Evolutionary conservation across 148 eudicot species (phyloP).

Genomic region (Cornus florida): DNA sequence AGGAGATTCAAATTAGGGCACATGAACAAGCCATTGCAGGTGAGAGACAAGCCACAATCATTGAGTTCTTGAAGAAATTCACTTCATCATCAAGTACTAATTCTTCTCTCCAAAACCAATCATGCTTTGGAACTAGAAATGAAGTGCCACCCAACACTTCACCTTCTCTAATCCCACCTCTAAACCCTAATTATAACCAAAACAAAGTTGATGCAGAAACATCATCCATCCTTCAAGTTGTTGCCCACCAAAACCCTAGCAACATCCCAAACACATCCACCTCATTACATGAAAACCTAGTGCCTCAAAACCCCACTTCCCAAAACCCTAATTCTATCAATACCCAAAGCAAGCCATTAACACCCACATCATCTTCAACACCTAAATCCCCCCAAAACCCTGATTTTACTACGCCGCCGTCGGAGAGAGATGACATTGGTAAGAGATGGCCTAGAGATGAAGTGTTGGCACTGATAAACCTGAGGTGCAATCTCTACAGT

Average conservation of each 20-base stretch:
- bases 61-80: conserved; percentile 59
- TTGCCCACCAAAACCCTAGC: background rate
- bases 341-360: conserved; percentile 6
- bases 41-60: conserved; percentile 63
- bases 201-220: background rate
- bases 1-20: conserved; percentile 60
- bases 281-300: conserved; percentile 19
- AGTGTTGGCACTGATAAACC: conserved; percentile 75
- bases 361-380: conserved; percentile 17
- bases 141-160: conserved; percentile 31
- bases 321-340: conserved; percentile 37
- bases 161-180: conserved; percentile 26
- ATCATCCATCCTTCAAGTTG: background rate
- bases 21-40: conserved; percentile 60
- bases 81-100: conserved; percentile 18
- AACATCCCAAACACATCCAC: background rate
- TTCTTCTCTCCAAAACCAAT: background rate
- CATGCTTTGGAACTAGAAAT: conserved; percentile 9
- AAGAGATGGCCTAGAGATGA: conserved; percentile 94
- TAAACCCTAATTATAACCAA: conserved; percentile 22
- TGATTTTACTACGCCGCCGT: background rate
- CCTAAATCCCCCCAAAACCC: conserved; percentile 15
- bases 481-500: conserved; percentile 54
- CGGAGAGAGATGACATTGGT: conserved; percentile 46
- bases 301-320: conserved; percentile 20